phyloP scores from a whole-genome alignment of 495 filamentous ascomycete genomes.

The Penicillium chermesinum region DNA sequence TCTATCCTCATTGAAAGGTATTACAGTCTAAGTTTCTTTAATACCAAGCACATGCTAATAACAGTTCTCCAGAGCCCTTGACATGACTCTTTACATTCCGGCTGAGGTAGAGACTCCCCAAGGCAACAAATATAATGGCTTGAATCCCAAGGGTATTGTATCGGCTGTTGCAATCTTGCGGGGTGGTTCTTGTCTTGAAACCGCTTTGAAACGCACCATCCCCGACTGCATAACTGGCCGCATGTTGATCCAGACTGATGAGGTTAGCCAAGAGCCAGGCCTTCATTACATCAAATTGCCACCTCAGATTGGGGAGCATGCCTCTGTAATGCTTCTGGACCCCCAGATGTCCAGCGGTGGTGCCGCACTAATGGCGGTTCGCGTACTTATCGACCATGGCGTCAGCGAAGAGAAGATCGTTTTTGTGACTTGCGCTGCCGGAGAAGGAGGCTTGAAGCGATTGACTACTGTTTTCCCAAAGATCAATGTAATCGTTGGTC shows the following conservation, averaged over 20 bases:
- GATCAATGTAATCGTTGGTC: conserved; percentile 75
- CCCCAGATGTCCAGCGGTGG: conserved; percentile 92
- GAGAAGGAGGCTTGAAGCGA: conserved; percentile 73
- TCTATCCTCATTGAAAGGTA: conserved; percentile 81
- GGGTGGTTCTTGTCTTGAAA: conserved; percentile 81
- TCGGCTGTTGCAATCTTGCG: conserved; percentile 86
- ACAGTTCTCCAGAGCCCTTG: conserved; percentile 54
- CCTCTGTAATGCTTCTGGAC: conserved; percentile 80
- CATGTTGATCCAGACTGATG: conserved; percentile 83
- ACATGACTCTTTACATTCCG: conserved; percentile 60
- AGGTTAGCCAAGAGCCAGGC: conserved; percentile 80
- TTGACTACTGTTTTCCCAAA: conserved; percentile 82
- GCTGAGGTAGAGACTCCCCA: conserved; percentile 63
- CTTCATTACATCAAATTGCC: conserved; percentile 82
- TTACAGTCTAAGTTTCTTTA: conserved; percentile 1
- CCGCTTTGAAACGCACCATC: conserved; percentile 79
- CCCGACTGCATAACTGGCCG: conserved; percentile 88
- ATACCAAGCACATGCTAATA: conserved; percentile 3
- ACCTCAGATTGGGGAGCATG: conserved; percentile 60
- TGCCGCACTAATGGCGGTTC: conserved; percentile 92
- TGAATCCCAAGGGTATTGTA: conserved; percentile 60
- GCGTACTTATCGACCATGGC: conserved; percentile 88
- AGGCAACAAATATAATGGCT: conserved; percentile 59
- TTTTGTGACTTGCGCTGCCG: conserved; percentile 81
- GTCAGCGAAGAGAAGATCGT: conserved; percentile 81